Evolutionary conservation across 2,329 filamentous ascomycete species (phyloP), one percentile per base, ranked within the genome.

Genomic region (Paecilomyces fulvus): DNA sequence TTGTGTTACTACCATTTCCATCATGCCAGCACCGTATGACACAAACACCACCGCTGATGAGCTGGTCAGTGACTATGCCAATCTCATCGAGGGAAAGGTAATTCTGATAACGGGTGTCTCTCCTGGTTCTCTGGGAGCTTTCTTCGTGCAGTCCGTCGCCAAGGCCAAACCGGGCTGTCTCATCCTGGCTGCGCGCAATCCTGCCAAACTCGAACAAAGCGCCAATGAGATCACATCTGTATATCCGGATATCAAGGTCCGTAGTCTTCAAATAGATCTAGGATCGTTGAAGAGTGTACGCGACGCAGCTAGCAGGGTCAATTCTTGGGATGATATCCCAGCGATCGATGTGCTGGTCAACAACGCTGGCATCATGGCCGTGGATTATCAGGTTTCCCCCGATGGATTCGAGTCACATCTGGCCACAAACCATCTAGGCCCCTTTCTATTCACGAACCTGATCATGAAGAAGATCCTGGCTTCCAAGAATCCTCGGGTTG

Each of bases 41-140:
- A 21, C 31, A 11, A 37, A 55, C 20, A 56, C 56, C n/a, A 62
- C 64, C 14, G 59, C 63, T 46, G 50, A 55, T 3, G 58, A 64
- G 30, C 60, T 68, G n/a, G 61, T 62, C 52, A 20, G 30, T 8
- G 60, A 64, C 31, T 62, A 63, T 49, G 43, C 56, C 23, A 9
- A 50, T 11, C 31, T 59, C 10, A 70, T 69, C 33, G 58, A 63
- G 53, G 61, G 51, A 56, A 71, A 69, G 50, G 55, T 59, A 30
- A 63, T 79, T 30, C 67, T 79, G 20, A 72, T 76, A 43, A 77
- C 73, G 10, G 74, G 75, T 10, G 69, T 71, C 7, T 72, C 70
- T 17, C 69, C 69, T 8, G 67, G 67, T 30, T 68, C 66, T 1
- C 67, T 78, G 43, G 76, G 74, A 20, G 66, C 65, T 17, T 60